Percentiles rank a stretch among this genome's conserved stretches.
phyloP scores from a whole-genome alignment of 768 basidiomycete genomes.

The Pleurotus cornucopiae region DNA sequence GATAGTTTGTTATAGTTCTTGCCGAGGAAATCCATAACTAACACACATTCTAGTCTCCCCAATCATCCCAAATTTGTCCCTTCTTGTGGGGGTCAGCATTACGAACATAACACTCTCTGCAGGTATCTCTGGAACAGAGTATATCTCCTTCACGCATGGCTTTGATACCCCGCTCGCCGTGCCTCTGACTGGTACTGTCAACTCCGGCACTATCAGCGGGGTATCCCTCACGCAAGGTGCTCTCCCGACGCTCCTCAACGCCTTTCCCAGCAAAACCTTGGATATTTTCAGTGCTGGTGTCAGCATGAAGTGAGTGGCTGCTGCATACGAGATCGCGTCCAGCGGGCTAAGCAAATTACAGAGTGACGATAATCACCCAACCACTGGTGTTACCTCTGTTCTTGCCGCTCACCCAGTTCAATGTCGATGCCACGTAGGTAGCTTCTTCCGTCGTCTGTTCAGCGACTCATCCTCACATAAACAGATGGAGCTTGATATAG shows the following conservation, averaged over 20 bases:
- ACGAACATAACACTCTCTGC: neutral
- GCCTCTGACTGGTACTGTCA: neutral
- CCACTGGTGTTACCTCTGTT: neutral
- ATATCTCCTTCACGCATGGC: neutral
- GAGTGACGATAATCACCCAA: neutral
- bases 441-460: neutral
- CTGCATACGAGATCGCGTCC: neutral
- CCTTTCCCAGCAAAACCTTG: neutral
- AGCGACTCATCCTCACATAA: neutral
- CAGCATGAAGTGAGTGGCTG: neutral
- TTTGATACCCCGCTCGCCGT: conserved; percentile 3
- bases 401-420: neutral
- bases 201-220: neutral
- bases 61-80: neutral
- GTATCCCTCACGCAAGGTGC: neutral
- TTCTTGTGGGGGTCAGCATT: neutral
- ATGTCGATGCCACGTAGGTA: neutral
- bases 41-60: neutral
- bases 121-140: neutral
- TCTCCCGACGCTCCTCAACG: neutral
- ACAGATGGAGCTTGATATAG: neutral
- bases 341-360: neutral
- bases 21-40: neutral
- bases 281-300: conserved; percentile 3
- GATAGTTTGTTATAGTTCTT: neutral